Evolutionary conservation across 192 early-diverging fungal species (phyloP), one percentile per base, ranked within the genome.

Genomic region (Paraglomus occultum): DNA sequence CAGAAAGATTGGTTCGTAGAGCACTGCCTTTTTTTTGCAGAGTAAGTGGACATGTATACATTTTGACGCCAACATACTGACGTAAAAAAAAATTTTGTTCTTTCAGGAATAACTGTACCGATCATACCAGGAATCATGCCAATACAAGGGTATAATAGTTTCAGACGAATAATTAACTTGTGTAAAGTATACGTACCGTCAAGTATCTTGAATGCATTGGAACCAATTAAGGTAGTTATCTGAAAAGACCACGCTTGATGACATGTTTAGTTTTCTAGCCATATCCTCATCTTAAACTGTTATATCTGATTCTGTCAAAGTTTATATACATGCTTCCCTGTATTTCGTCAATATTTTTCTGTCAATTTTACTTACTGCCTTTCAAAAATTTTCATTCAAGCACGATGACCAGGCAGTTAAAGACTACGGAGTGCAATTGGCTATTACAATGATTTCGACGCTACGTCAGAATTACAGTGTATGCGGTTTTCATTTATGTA

Each of bases 51-150:
- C 23, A 40, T 44, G 14, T 22, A 14, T 15, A 15, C 18, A n/a
- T n/a, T n/a, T n/a, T n/a, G n/a, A n/a, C n/a, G n/a, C n/a, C n/a
- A n/a, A n/a, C 39, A 23, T 60, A n/a, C 31, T 31, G 31, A 31
- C 31, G 31, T 31, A 31, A 31, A 31, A 31, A 31, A 18, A 60
- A 18, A 38, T 1, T n/a, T n/a, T 60, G 58, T 38, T 3, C 6
- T 58, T 1, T 22, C 59, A 51, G 80, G 83, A 8, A 85, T 85
- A 51, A 43, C 67, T 17, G 78, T 89, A 22, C 83, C 83, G 31
- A 85, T 94, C 73, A 80, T 94, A 39, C 92, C 93, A n/a, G 93
- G 93, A 22, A 86, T 94, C 49, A 92, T 94, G 91, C 91, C 91
- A 48, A 93, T 94, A 61, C 93, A 92, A 65, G 86, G 79, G 50